These are phyloP conservation scores for Penicillium griseofulvum DNA, from an alignment of 2,329 filamentous ascomycete species.

Conservation along the genomic window DNA sequence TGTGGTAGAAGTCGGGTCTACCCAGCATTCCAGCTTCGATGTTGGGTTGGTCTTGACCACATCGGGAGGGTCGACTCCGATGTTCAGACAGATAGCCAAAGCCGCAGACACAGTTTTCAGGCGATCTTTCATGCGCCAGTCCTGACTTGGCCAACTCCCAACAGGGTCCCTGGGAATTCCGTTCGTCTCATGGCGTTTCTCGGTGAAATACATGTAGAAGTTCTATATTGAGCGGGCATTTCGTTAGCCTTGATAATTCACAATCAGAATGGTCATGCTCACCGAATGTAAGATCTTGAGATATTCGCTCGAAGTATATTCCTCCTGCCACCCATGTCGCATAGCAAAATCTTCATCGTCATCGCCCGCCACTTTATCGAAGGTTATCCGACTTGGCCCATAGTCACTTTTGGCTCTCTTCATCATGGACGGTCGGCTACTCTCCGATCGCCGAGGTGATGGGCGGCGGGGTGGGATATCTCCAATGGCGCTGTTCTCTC, in stretches of 20 bases:
- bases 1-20: slow-evolving; percentile 79
- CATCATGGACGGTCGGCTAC: slow-evolving; percentile 39
- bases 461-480: slow-evolving; percentile 27
- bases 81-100: slow-evolving; percentile 90
- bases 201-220: slow-evolving; percentile 99
- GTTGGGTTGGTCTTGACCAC: slow-evolving; percentile 93
- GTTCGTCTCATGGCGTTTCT: slow-evolving; percentile 94
- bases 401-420: slow-evolving; percentile 55
- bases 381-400: slow-evolving; percentile 41
- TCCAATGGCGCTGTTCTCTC: slow-evolving; percentile 25
- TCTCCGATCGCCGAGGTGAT: slow-evolving; percentile 32
- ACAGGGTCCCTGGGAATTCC: slow-evolving; percentile 70
- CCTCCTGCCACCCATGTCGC: slow-evolving; percentile 87
- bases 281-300: slow-evolving; percentile 79
- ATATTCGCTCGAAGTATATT: slow-evolving; percentile 87
- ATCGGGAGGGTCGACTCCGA: slow-evolving; percentile 95
- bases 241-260: slow-evolving; percentile 10
- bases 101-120: slow-evolving; percentile 96
- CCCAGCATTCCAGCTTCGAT: slow-evolving; percentile 94
- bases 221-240: slow-evolving; percentile 57
- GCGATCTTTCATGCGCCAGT: slow-evolving; percentile 96
- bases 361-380: slow-evolving; percentile 35
- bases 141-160: slow-evolving; percentile 64
- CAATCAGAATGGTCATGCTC: slow-evolving; percentile 22
- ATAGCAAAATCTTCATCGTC: slow-evolving; percentile 57